A percentile compares a stretch with the other conserved stretches of the same genome.
phyloP scores from a whole-genome alignment of 2,329 filamentous ascomycete species.

The Aspergillus amoenus region DNA sequence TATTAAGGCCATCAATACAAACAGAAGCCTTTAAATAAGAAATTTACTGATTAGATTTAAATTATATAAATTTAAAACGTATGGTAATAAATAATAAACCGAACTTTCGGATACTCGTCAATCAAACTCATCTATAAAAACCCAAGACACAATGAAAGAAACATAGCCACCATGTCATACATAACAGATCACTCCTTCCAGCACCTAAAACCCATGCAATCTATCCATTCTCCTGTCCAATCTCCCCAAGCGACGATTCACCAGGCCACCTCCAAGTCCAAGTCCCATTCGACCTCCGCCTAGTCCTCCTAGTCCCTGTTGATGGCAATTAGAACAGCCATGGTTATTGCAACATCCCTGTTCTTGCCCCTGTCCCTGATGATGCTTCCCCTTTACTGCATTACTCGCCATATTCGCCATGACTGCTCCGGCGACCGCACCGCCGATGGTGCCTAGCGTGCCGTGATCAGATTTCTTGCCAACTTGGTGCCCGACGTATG shows the following conservation, averaged over 20 bases:
- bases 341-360: neutral
- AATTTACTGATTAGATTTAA: too few relatives aligned
- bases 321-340: too few relatives aligned
- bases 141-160: neutral
- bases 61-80: too few relatives aligned
- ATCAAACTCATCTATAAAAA: too few relatives aligned
- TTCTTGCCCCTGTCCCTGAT: neutral
- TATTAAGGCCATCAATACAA: too few relatives aligned
- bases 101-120: too few relatives aligned
- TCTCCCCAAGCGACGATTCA: neutral
- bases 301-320: too few relatives aligned
- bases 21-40: too few relatives aligned
- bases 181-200: neutral
- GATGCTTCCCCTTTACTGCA: neutral
- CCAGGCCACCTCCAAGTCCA: neutral
- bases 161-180: neutral
- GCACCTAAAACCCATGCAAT: neutral
- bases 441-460: neutral
- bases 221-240: neutral
- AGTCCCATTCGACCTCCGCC: neutral
- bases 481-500: neutral
- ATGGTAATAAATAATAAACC: too few relatives aligned
- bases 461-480: neutral
- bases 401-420: neutral
- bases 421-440: neutral